Evolutionary conservation across 768 basidiomycete species (phyloP), one percentile per base, ranked within the genome.

Genomic region (Tulasnella sp.): DNA sequence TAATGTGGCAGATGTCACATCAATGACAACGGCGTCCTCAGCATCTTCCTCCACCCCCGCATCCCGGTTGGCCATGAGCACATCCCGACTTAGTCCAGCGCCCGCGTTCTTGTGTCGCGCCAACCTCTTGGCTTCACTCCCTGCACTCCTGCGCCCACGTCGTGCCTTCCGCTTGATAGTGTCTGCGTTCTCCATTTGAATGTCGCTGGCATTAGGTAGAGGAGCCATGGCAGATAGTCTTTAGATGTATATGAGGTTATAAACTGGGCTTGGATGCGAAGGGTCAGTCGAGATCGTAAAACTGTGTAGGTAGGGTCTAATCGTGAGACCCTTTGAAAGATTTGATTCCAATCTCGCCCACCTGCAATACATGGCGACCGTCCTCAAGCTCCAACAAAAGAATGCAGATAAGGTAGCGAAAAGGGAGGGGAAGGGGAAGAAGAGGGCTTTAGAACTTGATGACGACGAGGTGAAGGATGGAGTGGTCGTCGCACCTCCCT

Each of bases 401-500:
- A 62, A 51, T 21, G 61, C 63, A 17, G 56, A 55, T 10, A 63
- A 58, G 55, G 27, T 42, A 19, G 61, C 43, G 4, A 15, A 8
- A 3, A 34, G 44, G 38, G 48, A 61, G 27, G 29, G 44, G 23
- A 66, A 61, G 52, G 59, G 44, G 85, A 88, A 77, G 10, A 59
- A 59, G 17, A 32, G 34, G 24, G 58, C 58, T 29, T 26, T 43
- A 13, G 55, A 56, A 43, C 56, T 59, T 42, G 63, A 58, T 29
- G 64, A 65, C 26, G 74, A 77, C 23, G 73, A 68, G 24, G 62
- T 68, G 3, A 69, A 69, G 32, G 66, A 64, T 23, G 55, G 27
- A 17, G n/a, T 29, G 23, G 55, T 60, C n/a, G 49, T 27, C 29
- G 51, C 48, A 24, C 82, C 80, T 68, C 34, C 34, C 15, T 15